phyloP scores from a whole-genome alignment of 129 eudicot species.

The Heracleum sosnowskyi region DNA sequence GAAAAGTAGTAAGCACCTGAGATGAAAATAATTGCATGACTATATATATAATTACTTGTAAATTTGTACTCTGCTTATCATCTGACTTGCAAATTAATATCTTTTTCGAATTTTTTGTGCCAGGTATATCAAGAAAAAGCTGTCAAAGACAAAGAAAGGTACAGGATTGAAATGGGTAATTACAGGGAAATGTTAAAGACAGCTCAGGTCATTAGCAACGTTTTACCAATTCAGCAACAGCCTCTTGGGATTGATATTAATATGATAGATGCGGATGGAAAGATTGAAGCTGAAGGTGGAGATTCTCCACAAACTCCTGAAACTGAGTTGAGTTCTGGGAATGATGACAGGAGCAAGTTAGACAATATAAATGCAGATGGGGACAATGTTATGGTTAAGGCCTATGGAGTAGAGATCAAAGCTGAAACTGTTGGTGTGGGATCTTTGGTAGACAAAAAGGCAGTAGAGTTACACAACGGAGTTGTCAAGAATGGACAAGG shows the following conservation, averaged over 20 bases:
- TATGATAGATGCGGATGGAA: slow-evolving; percentile 23
- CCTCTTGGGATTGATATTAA: slow-evolving; percentile 17
- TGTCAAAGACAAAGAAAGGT: slow-evolving; percentile 77
- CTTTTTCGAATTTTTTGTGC: slow-evolving; percentile 1
- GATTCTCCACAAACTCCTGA: slow-evolving; percentile 22
- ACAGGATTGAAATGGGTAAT: slow-evolving; percentile 64
- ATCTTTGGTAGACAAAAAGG: slow-evolving; percentile 16
- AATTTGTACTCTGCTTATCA: not conserved
- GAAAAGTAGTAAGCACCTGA: slow-evolving; percentile 45
- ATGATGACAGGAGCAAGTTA: slow-evolving; percentile 22
- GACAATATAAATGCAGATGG: slow-evolving; percentile 14
- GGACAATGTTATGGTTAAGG: slow-evolving; percentile 13
- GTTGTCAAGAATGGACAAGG: slow-evolving; percentile 1
- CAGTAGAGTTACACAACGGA: slow-evolving; percentile 18
- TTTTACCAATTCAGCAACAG: slow-evolving; percentile 39
- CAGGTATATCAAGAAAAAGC: slow-evolving; percentile 94
- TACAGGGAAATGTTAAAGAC: slow-evolving; percentile 46
- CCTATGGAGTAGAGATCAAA: slow-evolving; percentile 16
- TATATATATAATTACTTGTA: not conserved
- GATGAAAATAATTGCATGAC: not conserved
- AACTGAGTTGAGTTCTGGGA: slow-evolving; percentile 33
- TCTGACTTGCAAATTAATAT: not conserved
- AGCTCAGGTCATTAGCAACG: slow-evolving; percentile 29
- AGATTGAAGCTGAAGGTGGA: slow-evolving; percentile 26
- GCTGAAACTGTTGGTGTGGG: slow-evolving; percentile 20